Conservation (phyloP, 495 filamentous ascomycete genomes). For the Trichocladium antarcticum region DNA sequence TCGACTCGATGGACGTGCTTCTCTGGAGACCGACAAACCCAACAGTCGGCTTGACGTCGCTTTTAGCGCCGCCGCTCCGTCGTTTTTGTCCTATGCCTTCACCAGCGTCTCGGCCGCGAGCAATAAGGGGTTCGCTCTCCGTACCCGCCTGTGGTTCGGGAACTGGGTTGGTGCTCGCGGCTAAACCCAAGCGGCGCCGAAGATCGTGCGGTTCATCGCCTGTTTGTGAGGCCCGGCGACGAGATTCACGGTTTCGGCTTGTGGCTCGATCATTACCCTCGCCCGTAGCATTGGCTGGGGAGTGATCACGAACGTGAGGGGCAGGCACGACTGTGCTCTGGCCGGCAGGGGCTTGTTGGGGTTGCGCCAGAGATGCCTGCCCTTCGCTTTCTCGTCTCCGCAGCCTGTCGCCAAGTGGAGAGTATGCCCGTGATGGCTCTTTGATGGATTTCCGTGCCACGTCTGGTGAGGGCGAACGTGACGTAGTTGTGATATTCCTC, state of each 20-base stretch:
- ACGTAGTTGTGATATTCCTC: conserved; percentile 34
- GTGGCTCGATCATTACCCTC: background rate
- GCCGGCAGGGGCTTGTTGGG: background rate
- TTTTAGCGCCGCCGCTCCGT: conserved; percentile 16
- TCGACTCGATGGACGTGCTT: conserved; percentile 30
- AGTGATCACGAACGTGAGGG: background rate
- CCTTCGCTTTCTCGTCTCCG: conserved; percentile 24
- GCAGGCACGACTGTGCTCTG: background rate
- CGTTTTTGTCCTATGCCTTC: conserved; percentile 10
- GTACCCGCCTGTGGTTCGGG: conserved; percentile 15
- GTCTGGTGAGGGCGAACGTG: conserved; percentile 29
- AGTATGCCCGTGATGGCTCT: conserved; percentile 13
- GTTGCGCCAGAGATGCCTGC: background rate
- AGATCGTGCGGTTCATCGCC: conserved; percentile 54
- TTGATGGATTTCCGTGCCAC: conserved; percentile 15
- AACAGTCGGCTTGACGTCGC: conserved; percentile 27
- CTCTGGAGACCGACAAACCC: conserved; percentile 32
- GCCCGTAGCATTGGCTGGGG: background rate
- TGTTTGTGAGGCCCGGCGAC: conserved; percentile 8
- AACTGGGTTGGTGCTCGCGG: conserved; percentile 45
- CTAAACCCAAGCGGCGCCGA: conserved; percentile 51
- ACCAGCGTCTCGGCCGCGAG: background rate
- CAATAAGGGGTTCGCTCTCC: background rate
- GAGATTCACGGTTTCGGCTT: background rate
- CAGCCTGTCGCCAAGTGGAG: conserved; percentile 19